Conservation (phyloP, 352 stramenopile genomes). For the Globisporangium uncinulatum region DNA sequence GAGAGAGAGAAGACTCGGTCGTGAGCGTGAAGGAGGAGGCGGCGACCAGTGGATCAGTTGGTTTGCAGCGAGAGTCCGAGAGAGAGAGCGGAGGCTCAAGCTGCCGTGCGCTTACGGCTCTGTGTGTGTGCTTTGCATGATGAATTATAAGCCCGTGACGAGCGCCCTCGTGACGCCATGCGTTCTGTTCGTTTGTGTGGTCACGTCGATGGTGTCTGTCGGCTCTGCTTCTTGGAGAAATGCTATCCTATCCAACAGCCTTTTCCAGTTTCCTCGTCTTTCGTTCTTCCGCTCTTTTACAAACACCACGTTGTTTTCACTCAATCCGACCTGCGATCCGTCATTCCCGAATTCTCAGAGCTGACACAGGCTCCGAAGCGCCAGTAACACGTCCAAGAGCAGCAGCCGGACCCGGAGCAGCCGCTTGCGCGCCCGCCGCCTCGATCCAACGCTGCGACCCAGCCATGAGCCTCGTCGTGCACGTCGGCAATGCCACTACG, state of each 20-base stretch:
- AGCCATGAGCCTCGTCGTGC: constrained; percentile 22
- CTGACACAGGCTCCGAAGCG: not conserved
- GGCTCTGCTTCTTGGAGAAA: too few species aligned
- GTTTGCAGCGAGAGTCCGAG: not conserved
- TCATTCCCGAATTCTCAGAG: not conserved
- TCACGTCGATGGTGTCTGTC: too few species aligned
- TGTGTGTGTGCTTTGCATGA: constrained; percentile 1
- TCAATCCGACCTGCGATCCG: too few species aligned
- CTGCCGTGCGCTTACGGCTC: too few species aligned
- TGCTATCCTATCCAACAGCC: too few species aligned
- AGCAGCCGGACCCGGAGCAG: constrained; percentile 13
- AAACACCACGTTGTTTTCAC: too few species aligned
- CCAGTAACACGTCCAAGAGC: too few species aligned
- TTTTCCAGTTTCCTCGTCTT: too few species aligned
- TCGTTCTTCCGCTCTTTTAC: too few species aligned
- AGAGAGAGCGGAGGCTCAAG: too few species aligned
- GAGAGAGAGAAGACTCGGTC: not conserved
- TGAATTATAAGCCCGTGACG: not conserved
- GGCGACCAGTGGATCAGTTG: not conserved
- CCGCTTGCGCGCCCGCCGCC: constrained; percentile 10
- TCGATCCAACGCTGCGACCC: constrained; percentile 6
- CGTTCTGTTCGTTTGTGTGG: too few species aligned
- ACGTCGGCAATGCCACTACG: constrained; percentile 42
- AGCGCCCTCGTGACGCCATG: not conserved
- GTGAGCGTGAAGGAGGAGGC: not conserved